Evolutionary conservation across 495 filamentous ascomycete genomes (phyloP).

Genomic region (Eremomyces bilateralis): DNA sequence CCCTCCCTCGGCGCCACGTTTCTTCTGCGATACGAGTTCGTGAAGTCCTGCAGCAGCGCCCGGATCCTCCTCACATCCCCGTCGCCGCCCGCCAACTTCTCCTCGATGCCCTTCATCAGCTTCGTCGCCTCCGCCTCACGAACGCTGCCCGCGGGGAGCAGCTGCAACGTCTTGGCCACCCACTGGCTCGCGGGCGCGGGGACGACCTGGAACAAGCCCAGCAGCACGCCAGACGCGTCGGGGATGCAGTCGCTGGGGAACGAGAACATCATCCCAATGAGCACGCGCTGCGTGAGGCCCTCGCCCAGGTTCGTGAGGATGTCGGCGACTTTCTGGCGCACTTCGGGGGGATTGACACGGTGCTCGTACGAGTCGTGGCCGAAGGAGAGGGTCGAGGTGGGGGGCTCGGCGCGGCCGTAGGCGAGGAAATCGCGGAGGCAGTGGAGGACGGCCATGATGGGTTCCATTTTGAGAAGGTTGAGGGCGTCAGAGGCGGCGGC

Average conservation of each 20-base stretch:
- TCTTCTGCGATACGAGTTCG: slow-evolving; percentile 72
- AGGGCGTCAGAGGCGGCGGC: slow-evolving; percentile 68
- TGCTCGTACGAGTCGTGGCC: slow-evolving; percentile 20
- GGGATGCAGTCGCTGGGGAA: slow-evolving; percentile 90
- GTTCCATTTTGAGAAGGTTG: slow-evolving; percentile 71
- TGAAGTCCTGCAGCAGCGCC: slow-evolving; percentile 81
- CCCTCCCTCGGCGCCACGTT: slow-evolving; percentile 91
- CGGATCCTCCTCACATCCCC: slow-evolving; percentile 68
- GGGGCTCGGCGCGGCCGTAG: slow-evolving; percentile 59
- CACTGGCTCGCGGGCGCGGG: slow-evolving; percentile 55
- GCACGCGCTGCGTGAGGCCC: slow-evolving; percentile 55
- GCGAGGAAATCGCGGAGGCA: slow-evolving; percentile 84
- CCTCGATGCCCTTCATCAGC: slow-evolving; percentile 24
- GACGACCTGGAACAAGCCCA: slow-evolving; percentile 70
- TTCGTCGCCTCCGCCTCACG: slow-evolving; percentile 30
- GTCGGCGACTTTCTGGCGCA: slow-evolving; percentile 39
- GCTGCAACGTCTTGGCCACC: slow-evolving; percentile 59
- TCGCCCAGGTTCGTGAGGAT: slow-evolving; percentile 54
- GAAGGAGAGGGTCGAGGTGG: slow-evolving; percentile 41
- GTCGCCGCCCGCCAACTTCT: slow-evolving; percentile 34
- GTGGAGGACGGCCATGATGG: slow-evolving; percentile 73
- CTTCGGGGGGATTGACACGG: slow-evolving; percentile 18
- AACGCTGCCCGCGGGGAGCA: slow-evolving; percentile 66
- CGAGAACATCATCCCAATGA: slow-evolving; percentile 97
- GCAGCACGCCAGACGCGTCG: slow-evolving; percentile 77